Evolutionary conservation across 768 basidiomycete genomes (phyloP).

Genomic region (Macrocybe gigantea): DNA sequence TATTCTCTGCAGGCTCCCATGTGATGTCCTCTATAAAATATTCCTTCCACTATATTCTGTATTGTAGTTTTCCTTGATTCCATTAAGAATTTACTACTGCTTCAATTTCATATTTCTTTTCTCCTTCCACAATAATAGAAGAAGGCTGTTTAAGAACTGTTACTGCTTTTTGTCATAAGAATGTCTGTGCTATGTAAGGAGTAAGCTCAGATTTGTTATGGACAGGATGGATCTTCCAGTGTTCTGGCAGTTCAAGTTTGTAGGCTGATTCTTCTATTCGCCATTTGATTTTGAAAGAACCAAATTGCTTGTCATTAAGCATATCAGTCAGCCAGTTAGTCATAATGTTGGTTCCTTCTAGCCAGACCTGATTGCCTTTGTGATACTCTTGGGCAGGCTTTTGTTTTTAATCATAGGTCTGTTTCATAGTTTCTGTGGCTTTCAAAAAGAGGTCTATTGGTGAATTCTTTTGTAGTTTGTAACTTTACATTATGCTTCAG

Average conservation of each 20-base stretch:
- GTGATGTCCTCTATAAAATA: not conserved
- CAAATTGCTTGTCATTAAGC: conserved; percentile 9
- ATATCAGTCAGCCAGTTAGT: conserved; percentile 11
- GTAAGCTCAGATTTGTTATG: not conserved
- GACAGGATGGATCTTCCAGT: not conserved
- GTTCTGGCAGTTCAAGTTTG: too few species aligned
- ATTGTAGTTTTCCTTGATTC: not conserved
- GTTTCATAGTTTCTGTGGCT: conserved; percentile 13
- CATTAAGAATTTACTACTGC: conserved; percentile 1
- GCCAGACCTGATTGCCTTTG: conserved; percentile 12
- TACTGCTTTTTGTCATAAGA: not conserved
- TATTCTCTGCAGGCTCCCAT: too few species aligned
- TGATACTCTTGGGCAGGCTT: conserved; percentile 2
- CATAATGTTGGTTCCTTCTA: conserved; percentile 9
- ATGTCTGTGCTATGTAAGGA: not conserved
- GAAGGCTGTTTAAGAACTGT: too few species aligned
- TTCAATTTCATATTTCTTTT: conserved; percentile 4
- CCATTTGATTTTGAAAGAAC: conserved; percentile 13
- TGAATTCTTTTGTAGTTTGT: conserved; percentile 12
- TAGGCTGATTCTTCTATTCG: conserved; percentile 9
- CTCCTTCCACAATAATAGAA: not conserved
- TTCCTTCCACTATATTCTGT: conserved; percentile 1
- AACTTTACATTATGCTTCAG: conserved; percentile 8
- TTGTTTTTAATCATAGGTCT: conserved; percentile 6
- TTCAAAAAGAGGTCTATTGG: conserved; percentile 2